These are phyloP conservation scores for Sporobolomyces pararoseus DNA, from an alignment of 768 basidiomycete genomes.

Conservation along the genomic window DNA sequence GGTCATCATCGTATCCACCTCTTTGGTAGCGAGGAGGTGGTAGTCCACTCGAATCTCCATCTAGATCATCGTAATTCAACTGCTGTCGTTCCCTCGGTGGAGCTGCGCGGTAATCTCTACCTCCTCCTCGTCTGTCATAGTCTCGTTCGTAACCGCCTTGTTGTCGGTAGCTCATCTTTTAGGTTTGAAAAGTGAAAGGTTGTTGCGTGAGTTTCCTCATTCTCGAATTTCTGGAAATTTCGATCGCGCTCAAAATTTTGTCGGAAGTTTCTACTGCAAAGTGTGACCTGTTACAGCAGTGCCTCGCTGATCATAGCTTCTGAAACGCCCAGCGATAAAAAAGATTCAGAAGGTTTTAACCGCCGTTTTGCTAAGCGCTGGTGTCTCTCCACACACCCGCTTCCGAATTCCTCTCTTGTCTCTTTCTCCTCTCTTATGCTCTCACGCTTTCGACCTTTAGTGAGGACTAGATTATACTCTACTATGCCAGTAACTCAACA, in stretches of 20 bases:
- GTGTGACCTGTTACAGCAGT: too few species aligned
- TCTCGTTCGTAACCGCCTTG: neutral
- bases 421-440: neutral
- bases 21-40: neutral
- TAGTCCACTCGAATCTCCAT: neutral
- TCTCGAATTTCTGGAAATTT: too few species aligned
- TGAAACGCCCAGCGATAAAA: too few species aligned
- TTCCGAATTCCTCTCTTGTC: too few species aligned
- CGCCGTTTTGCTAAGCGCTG: too few species aligned
- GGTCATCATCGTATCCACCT: neutral
- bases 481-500: conserved; percentile 14
- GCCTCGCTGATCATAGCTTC: too few species aligned
- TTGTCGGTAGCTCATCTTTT: neutral
- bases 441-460: neutral
- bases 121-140: neutral
- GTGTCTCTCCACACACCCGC: too few species aligned
- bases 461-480: neutral
- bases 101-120: neutral
- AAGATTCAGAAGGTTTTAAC: too few species aligned
- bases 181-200: neutral
- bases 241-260: too few species aligned
- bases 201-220: too few species aligned
- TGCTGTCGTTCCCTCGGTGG: neutral
- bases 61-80: conserved; percentile 27
- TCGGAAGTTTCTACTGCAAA: too few species aligned